Percentiles rank a stretch among this genome's conserved stretches.
Conservation (phyloP, 345 rosid species). For the Moringa oleifera region DNA sequence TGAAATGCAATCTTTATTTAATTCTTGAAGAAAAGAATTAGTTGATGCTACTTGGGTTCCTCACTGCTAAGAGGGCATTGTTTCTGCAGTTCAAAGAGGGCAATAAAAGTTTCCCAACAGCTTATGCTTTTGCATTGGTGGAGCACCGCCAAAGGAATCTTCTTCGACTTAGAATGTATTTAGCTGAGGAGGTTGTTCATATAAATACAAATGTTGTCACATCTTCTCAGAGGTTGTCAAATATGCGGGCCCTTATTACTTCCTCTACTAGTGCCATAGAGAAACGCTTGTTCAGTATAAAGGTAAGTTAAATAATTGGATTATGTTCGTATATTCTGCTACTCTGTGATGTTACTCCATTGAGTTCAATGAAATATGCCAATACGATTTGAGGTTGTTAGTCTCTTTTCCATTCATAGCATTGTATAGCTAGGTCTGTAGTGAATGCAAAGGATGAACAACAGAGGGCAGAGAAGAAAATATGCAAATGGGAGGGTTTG, state of each 20-base stretch:
- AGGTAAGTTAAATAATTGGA: too few species aligned
- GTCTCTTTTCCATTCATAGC: too few species aligned
- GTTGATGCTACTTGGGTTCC: conserved; percentile 1
- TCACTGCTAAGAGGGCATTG: conserved; percentile 9
- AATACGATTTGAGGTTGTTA: too few species aligned
- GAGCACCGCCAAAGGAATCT: conserved; percentile 52
- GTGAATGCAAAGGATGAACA: too few species aligned
- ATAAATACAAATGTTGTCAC: conserved; percentile 36
- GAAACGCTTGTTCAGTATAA: conserved; percentile 57
- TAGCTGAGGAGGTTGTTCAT: conserved; percentile 56
- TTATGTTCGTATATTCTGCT: too few species aligned
- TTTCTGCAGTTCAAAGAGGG: conserved; percentile 55
- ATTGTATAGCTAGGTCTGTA: too few species aligned
- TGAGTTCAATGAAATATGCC: too few species aligned
- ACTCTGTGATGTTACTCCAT: too few species aligned
- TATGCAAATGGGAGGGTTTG: too few species aligned
- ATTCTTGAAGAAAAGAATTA: not conserved
- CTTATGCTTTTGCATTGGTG: conserved; percentile 87
- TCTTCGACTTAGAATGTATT: conserved; percentile 84
- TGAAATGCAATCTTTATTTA: not conserved
- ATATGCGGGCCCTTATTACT: conserved; percentile 54
- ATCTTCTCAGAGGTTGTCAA: conserved; percentile 44
- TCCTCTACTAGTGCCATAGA: conserved; percentile 40
- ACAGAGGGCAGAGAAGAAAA: too few species aligned
- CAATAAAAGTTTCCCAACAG: conserved; percentile 40